Base-by-base conservation (phyloP, 345 rosid species). In the Clarkia xantiana region DNA sequence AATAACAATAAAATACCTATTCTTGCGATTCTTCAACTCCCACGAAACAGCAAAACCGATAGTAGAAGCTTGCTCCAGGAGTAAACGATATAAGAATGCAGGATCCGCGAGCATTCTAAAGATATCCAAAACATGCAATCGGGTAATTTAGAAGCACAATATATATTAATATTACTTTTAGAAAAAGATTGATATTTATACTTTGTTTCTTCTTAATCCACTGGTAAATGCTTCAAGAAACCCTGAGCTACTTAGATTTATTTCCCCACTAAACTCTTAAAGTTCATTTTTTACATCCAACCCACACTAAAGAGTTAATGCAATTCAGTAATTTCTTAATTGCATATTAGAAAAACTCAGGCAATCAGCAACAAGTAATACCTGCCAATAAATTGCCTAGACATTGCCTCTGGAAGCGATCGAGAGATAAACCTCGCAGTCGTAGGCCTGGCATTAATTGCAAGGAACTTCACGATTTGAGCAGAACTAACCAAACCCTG, bases 401-500 rank as follows among this genome's bases (percentile, higher is more conserved):
- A 91, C 42, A 91, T 69, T 56, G 73, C 83, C 44, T 86, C 77
- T 14, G 96, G 94, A 69, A 86, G 83, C 40, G 94, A 62, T 57
- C 96, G 84, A 43, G 96, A 78, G 57, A 91, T 81, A 40, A 78
- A 56, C 62, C 98, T 81, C 25, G 83, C 71, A 18, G 84, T 76
- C 17, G 96, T 91, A 10, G 98, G 98, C 54, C 98, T 81, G 40
- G 96, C 96, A 67, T 86, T 91, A 14, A 86, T 84, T 14, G 93
- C 90, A 10, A 91, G 72, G 71, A 78, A 86, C 68, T 67, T 84
- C 41, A 84, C 93, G 93, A 91, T 75, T 68, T 91, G 96, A 47
- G 96, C 93, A 9, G 96, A 91, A 76, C 98, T 91, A 65, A 91
- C 87, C 71, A 91, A 72, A 62, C 98, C 96, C 98, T 91, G 76